A percentile compares a stretch with the other conserved stretches of the same genome.
phyloP scores from a whole-genome alignment of 768 basidiomycete species.

The Pilatotrama ljubarskyi region DNA sequence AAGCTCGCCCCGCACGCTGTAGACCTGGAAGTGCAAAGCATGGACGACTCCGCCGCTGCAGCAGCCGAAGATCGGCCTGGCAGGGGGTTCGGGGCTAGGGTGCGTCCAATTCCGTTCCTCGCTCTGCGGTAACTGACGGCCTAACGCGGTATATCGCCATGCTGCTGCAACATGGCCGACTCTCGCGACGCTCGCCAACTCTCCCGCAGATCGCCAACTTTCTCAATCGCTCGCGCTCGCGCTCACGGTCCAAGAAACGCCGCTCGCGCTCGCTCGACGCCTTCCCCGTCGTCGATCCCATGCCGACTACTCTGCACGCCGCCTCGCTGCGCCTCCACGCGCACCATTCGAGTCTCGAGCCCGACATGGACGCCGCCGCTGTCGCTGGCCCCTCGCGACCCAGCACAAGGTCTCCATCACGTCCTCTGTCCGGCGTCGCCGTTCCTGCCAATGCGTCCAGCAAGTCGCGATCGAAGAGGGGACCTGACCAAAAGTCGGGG shows the following conservation, averaged over 20 bases:
- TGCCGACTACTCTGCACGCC: slow-evolving; percentile 22
- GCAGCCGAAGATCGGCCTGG: slow-evolving; percentile 26
- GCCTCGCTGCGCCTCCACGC: slow-evolving; percentile 27
- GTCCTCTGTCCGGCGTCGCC: slow-evolving; percentile 67
- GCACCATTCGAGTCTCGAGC: slow-evolving; percentile 25
- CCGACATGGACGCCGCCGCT: slow-evolving; percentile 18
- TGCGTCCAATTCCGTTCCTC: slow-evolving; percentile 17
- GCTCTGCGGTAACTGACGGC: slow-evolving; percentile 4
- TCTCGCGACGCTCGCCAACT: not conserved
- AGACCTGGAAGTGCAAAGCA: slow-evolving; percentile 22
- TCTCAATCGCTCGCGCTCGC: slow-evolving; percentile 52
- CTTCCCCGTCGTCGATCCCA: slow-evolving; percentile 22
- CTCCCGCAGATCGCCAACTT: slow-evolving; percentile 58
- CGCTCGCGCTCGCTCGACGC: slow-evolving; percentile 30
- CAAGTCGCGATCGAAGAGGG: slow-evolving; percentile 39
- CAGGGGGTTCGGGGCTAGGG: slow-evolving; percentile 31
- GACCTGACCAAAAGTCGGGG: slow-evolving; percentile 11
- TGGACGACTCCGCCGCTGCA: slow-evolving; percentile 16
- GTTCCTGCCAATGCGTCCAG: slow-evolving; percentile 62
- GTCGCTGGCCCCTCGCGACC: slow-evolving; percentile 43
- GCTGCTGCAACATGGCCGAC: slow-evolving; percentile 14
- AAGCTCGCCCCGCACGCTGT: slow-evolving; percentile 20
- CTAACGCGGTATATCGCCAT: slow-evolving; percentile 1
- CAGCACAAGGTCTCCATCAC: slow-evolving; percentile 47
- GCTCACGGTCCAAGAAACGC: slow-evolving; percentile 45